These are phyloP conservation scores for Dictyostelium firmibasis DNA, from an alignment of 78 protist species.

Conservation along the genomic window DNA sequence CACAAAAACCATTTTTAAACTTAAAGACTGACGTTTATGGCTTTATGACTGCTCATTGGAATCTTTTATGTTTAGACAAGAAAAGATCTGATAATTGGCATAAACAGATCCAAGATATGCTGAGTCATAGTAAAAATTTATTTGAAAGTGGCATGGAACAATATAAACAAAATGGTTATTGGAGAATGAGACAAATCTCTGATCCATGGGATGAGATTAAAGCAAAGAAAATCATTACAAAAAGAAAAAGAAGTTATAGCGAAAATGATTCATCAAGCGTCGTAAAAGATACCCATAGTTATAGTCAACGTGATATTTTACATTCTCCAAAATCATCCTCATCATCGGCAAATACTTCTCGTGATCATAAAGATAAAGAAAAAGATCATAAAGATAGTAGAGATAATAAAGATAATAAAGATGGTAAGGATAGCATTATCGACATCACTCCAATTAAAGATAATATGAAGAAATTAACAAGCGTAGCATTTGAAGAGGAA, in stretches of 20 bases:
- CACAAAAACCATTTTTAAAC: constrained; percentile 47
- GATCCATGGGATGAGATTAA: constrained; percentile 77
- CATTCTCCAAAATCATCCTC: background rate
- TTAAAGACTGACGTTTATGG: constrained; percentile 62
- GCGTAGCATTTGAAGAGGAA: background rate
- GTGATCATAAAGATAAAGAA: background rate
- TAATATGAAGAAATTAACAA: background rate
- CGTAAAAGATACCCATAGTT: background rate
- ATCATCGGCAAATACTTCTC: background rate
- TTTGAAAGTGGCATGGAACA: constrained; percentile 77
- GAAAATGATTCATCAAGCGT: constrained; percentile 14
- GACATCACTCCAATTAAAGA: background rate
- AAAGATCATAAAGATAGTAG: background rate
- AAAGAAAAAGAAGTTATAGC: constrained; percentile 63
- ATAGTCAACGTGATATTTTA: background rate
- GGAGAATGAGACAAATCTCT: constrained; percentile 39
- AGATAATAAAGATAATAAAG: background rate
- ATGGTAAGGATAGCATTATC: too few relatives aligned
- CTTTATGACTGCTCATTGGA: constrained; percentile 68
- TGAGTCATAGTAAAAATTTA: constrained; percentile 44
- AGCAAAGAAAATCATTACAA: constrained; percentile 41
- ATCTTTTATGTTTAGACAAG: constrained; percentile 39
- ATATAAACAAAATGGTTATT: constrained; percentile 69
- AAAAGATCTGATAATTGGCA: constrained; percentile 74
- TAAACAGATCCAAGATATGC: constrained; percentile 78